Evolutionary conservation across 2,329 filamentous ascomycete genomes (phyloP).

Genomic region (Cyclaneusma minus): DNA sequence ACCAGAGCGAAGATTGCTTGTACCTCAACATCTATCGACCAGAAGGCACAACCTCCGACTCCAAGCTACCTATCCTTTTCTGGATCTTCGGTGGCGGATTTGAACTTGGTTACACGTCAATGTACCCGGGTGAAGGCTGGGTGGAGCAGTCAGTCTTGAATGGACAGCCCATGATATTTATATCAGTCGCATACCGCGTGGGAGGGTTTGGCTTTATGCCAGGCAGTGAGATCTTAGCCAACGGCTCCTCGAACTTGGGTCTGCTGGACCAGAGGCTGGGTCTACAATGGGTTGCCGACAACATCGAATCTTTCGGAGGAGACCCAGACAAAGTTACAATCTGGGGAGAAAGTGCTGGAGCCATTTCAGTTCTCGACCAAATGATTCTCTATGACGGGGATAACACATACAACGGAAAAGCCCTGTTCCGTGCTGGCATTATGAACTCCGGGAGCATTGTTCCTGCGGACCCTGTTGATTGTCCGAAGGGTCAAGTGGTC

Average conservation of each 20-base stretch:
- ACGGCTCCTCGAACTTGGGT: conserved; percentile 56
- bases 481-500: conserved; percentile 44
- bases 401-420: conserved; percentile 57
- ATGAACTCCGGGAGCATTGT: conserved; percentile 58
- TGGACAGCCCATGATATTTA: conserved; percentile 54
- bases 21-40: conserved; percentile 44
- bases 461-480: conserved; percentile 48
- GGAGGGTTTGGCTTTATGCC: conserved; percentile 62
- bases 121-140: conserved; percentile 35
- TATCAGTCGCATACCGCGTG: conserved; percentile 64
- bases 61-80: conserved; percentile 50
- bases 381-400: conserved; percentile 61
- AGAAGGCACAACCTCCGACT: conserved; percentile 31
- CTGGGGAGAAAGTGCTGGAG: conserved; percentile 55
- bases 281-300: conserved; percentile 63
- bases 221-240: conserved; percentile 49
- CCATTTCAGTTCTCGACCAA: conserved; percentile 63
- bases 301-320: conserved; percentile 64
- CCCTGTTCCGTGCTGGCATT: conserved; percentile 61
- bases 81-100: conserved; percentile 61
- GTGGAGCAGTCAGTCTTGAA: conserved; percentile 27
- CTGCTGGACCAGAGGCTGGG: conserved; percentile 58
- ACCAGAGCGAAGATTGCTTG: conserved; percentile 48
- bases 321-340: conserved; percentile 67
- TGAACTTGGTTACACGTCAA: conserved; percentile 32